phyloP scores from a whole-genome alignment of 2,329 filamentous ascomycete genomes.

The Berkeleyomyces rouxiae region DNA sequence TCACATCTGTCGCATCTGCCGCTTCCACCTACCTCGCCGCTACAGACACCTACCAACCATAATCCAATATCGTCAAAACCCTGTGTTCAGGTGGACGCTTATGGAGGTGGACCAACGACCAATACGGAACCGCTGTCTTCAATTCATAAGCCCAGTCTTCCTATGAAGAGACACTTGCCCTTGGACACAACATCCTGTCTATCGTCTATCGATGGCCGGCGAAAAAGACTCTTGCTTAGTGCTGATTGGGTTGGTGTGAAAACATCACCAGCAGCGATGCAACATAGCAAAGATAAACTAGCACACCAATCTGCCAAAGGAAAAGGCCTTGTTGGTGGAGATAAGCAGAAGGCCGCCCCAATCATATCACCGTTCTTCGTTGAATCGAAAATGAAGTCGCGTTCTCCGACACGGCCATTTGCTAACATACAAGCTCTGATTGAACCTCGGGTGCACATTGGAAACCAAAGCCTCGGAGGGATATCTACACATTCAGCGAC shows the following conservation, averaged over 20 bases:
- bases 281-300: neutral
- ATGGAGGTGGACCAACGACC: neutral
- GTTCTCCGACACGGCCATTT: neutral
- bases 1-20: neutral
- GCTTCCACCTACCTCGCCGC: neutral
- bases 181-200: neutral
- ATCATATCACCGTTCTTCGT: slow-evolving; percentile 1
- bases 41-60: neutral
- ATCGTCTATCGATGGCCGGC: neutral
- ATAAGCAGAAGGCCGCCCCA: neutral
- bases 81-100: neutral
- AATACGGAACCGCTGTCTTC: neutral
- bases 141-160: neutral
- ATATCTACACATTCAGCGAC: slow-evolving; percentile 1
- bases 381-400: neutral
- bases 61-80: neutral
- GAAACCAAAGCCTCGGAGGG: slow-evolving; percentile 8
- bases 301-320: neutral
- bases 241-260: slow-evolving; percentile 4
- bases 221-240: neutral
- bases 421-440: neutral
- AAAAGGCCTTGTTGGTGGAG: neutral
- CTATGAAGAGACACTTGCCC: neutral
- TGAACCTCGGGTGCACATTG: slow-evolving; percentile 6
- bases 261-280: neutral